These are phyloP conservation scores for Lipomyces starkeyi DNA, from an alignment of 805 yeast species.

Conservation along the genomic window DNA sequence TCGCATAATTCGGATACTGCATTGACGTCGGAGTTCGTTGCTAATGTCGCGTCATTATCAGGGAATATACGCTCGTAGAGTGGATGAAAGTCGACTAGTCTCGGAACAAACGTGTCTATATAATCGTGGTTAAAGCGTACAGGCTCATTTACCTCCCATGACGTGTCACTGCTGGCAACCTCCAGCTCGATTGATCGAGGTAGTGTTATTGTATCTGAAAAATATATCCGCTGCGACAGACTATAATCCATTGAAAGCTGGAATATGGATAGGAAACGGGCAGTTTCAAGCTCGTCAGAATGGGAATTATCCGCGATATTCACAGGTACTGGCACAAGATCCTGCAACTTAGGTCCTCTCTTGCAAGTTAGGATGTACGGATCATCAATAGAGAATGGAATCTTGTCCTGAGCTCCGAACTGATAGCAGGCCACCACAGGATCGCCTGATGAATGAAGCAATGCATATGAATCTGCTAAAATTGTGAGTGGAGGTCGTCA, in stretches of 20 bases:
- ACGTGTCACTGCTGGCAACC: constrained; percentile 9
- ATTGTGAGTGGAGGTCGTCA: background rate
- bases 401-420: constrained; percentile 46
- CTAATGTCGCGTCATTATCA: constrained; percentile 19
- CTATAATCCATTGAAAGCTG: constrained; percentile 19
- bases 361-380: constrained; percentile 40
- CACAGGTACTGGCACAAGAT: constrained; percentile 9
- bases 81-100: constrained; percentile 21
- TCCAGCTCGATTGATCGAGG: constrained; percentile 14
- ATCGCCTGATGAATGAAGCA: constrained; percentile 45
- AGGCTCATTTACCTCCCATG: background rate
- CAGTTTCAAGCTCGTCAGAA: background rate
- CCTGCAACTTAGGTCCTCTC: constrained; percentile 14
- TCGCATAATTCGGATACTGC: background rate
- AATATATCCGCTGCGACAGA: constrained; percentile 18
- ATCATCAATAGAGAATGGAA: constrained; percentile 51
- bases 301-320: constrained; percentile 5
- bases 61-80: constrained; percentile 23
- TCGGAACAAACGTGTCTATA: constrained; percentile 24
- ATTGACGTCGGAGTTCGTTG: constrained; percentile 12
- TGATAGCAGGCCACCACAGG: constrained; percentile 48
- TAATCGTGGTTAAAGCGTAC: constrained; percentile 15
- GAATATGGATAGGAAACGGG: constrained; percentile 26
- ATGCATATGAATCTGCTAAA: constrained; percentile 36
- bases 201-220: background rate